Evolutionary conservation across 108 stramenopile genomes (phyloP).

Genomic region (Nitzschia sp.): DNA sequence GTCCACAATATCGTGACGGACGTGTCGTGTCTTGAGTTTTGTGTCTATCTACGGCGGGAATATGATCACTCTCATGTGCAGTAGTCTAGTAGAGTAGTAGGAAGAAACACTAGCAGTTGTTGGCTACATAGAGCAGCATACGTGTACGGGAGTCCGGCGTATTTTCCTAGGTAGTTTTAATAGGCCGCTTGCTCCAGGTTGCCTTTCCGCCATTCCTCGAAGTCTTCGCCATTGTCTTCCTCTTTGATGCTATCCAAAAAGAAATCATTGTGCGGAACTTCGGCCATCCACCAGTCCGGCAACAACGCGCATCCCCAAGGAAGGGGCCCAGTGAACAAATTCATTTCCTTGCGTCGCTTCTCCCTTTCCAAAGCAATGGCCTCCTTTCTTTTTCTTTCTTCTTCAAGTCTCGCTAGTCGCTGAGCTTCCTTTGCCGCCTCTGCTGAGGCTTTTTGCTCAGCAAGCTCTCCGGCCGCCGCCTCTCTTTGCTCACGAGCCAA

Average conservation of each 20-base stretch:
- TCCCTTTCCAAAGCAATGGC: conserved; percentile 4
- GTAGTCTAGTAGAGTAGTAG: too few relatives aligned
- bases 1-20: too few relatives aligned
- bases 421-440: background rate
- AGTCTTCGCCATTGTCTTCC: conserved; percentile 9
- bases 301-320: conserved; percentile 4
- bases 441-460: background rate
- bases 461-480: background rate
- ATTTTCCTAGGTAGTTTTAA: too few relatives aligned
- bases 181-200: too few relatives aligned
- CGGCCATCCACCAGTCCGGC: conserved; percentile 25
- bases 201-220: conserved; percentile 5
- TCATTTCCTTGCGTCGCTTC: conserved; percentile 1
- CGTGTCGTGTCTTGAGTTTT: too few relatives aligned
- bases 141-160: too few relatives aligned
- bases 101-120: too few relatives aligned
- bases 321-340: conserved; percentile 12
- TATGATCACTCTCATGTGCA: too few relatives aligned
- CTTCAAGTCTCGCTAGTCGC: background rate
- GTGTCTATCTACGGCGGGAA: too few relatives aligned
- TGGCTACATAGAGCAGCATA: too few relatives aligned
- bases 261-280: conserved; percentile 11
- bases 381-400: conserved; percentile 10
- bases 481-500: background rate
- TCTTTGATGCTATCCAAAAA: conserved; percentile 13